Conservation (phyloP, 208 protist species). For the Trypanosoma scelopori region DNA sequence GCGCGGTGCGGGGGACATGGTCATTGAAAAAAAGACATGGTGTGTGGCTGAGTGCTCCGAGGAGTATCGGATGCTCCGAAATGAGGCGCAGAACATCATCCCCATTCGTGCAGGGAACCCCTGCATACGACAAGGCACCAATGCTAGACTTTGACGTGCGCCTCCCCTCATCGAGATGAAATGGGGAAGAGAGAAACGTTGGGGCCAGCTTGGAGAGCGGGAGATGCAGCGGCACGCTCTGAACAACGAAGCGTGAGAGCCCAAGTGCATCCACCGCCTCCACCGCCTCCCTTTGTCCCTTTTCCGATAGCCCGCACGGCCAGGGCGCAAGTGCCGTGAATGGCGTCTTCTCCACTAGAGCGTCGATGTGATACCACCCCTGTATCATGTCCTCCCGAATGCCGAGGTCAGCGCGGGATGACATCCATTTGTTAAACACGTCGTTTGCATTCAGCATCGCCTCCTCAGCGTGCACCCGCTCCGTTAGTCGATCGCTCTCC, state of each 20-base stretch:
- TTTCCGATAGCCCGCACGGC: constrained; percentile 29
- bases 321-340: constrained; percentile 67
- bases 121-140: constrained; percentile 41
- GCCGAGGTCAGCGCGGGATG: constrained; percentile 11
- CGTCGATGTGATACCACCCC: constrained; percentile 60
- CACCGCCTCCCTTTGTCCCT: constrained; percentile 29
- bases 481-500: constrained; percentile 26
- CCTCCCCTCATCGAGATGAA: constrained; percentile 30
- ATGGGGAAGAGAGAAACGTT: constrained; percentile 42
- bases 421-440: constrained; percentile 37
- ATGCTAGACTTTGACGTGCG: constrained; percentile 29
- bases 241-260: constrained; percentile 49
- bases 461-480: constrained; percentile 23
- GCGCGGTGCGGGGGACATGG: constrained; percentile 28
- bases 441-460: constrained; percentile 21
- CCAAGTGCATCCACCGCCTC: constrained; percentile 48
- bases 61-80: constrained; percentile 25
- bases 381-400: constrained; percentile 24
- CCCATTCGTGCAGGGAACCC: constrained; percentile 38
- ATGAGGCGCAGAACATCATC: constrained; percentile 44
- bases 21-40: constrained; percentile 68
- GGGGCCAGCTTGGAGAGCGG: constrained; percentile 48
- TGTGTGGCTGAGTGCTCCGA: constrained; percentile 40
- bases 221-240: constrained; percentile 51
- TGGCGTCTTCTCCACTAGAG: constrained; percentile 45